Percentiles rank a stretch among this genome's conserved stretches.
These are phyloP conservation scores for Beauveria pseudobassiana DNA, from an alignment of 2,329 filamentous ascomycete species.

Conservation along the genomic window DNA sequence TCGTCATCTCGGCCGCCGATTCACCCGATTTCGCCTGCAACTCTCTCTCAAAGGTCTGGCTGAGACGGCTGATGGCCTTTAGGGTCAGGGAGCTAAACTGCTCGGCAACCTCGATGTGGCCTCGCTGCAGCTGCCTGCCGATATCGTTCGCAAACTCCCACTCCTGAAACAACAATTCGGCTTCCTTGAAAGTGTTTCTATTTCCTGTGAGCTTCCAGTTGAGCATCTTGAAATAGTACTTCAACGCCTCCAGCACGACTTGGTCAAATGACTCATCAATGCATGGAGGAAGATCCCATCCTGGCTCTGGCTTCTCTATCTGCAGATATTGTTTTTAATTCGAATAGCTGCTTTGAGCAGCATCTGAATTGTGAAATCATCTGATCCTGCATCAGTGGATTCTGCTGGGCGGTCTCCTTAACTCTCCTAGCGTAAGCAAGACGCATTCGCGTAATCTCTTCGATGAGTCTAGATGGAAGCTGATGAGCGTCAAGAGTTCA, in stretches of 20 bases:
- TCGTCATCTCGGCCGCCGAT: conserved; percentile 82
- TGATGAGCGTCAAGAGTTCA: conserved; percentile 90
- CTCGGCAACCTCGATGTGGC: conserved; percentile 93
- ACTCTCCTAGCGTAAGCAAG: conserved; percentile 89
- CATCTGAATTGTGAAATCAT: conserved; percentile 98
- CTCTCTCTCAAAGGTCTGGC: conserved; percentile 86
- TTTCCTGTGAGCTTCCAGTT: conserved; percentile 97
- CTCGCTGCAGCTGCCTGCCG: conserved; percentile 81
- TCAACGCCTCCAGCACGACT: conserved; percentile 84
- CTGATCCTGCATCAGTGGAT: conserved; percentile 89
- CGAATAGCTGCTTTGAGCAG: conserved; percentile 83
- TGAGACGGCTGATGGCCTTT: conserved; percentile 83
- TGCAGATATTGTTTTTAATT: conserved; percentile 83
- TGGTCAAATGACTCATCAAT: conserved; percentile 95
- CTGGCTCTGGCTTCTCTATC: conserved; percentile 78
- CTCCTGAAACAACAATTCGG: conserved; percentile 92
- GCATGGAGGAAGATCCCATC: conserved; percentile 92
- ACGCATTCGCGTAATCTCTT: conserved; percentile 91
- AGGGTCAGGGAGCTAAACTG: conserved; percentile 93
- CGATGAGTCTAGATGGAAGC: conserved; percentile 90
- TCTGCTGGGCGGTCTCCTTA: conserved; percentile 89
- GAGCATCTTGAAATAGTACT: conserved; percentile 97
- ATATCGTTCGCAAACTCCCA: conserved; percentile 97
- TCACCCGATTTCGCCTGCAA: conserved; percentile 79
- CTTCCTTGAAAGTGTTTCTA: conserved; percentile 99